Evolutionary conservation across 2,329 filamentous ascomycete species (phyloP).

Genomic region (Exophiala viscosa): DNA sequence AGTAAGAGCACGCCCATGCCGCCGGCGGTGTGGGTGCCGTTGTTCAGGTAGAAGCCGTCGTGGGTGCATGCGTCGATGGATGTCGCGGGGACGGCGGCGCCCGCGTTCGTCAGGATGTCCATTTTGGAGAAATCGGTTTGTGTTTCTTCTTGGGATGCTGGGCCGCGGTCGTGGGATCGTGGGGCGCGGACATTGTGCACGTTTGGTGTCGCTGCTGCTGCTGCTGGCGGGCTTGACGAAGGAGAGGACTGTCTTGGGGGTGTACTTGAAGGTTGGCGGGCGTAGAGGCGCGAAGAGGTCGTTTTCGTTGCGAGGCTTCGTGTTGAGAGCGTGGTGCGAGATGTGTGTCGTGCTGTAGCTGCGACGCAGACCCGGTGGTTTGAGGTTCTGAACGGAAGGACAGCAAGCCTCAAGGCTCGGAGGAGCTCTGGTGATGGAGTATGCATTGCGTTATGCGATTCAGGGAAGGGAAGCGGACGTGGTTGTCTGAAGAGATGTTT

Average conservation of each 20-base stretch:
- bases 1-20: slow-evolving; percentile 74
- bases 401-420: slow-evolving; percentile 39
- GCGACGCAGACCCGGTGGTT: not conserved
- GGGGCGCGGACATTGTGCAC: slow-evolving; percentile 29
- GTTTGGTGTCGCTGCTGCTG: slow-evolving; percentile 3
- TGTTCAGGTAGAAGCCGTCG: slow-evolving; percentile 84
- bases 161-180: slow-evolving; percentile 56
- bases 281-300: not conserved
- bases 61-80: slow-evolving; percentile 76
- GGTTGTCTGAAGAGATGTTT: too few species aligned
- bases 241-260: not conserved
- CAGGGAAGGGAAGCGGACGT: not conserved
- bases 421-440: slow-evolving; percentile 42
- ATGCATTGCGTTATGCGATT: slow-evolving; percentile 11
- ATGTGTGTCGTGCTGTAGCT: not conserved
- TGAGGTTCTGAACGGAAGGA: slow-evolving; percentile 14
- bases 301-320: not conserved
- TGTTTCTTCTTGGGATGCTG: slow-evolving; percentile 58
- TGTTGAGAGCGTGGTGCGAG: slow-evolving; percentile 3
- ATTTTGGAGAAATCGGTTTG: slow-evolving; percentile 70
- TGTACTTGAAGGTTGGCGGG: not conserved
- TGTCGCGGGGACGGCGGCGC: slow-evolving; percentile 73
- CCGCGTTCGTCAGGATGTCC: slow-evolving; percentile 72
- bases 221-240: not conserved
- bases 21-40: slow-evolving; percentile 65